Evolutionary conservation across 2,329 filamentous ascomycete species (phyloP).

Genomic region (Penicillium sp.): DNA sequence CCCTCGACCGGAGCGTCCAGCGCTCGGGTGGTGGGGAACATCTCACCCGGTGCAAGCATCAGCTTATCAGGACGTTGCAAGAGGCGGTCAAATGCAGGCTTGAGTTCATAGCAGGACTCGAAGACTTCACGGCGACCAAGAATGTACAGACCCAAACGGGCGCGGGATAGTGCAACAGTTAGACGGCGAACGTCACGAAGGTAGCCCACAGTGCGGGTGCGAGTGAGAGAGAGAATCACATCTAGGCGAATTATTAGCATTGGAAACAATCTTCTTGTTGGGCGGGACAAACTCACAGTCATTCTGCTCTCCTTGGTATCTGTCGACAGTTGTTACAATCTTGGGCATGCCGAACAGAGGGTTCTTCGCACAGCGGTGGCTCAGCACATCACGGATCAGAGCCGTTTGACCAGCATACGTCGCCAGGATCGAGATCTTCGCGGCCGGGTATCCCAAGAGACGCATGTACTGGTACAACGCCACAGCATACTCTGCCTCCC

Average conservation of each 20-base stretch:
- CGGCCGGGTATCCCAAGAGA: constrained; percentile 85
- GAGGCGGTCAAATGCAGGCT: constrained; percentile 81
- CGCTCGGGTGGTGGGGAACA: constrained; percentile 73
- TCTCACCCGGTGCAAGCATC: constrained; percentile 79
- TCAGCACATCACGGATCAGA: constrained; percentile 84
- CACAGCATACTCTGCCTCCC: constrained; percentile 95
- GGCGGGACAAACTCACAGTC: constrained; percentile 72
- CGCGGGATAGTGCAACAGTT: constrained; percentile 92
- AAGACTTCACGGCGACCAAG: constrained; percentile 88
- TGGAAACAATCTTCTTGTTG: neutral
- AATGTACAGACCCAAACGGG: constrained; percentile 88
- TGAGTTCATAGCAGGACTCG: constrained; percentile 84
- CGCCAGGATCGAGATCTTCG: constrained; percentile 83
- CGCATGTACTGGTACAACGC: constrained; percentile 98
- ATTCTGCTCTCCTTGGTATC: constrained; percentile 99
- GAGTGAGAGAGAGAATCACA: constrained; percentile 89
- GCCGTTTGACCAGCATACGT: constrained; percentile 93
- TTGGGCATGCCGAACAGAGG: constrained; percentile 86
- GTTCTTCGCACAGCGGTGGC: constrained; percentile 81
- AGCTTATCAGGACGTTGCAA: constrained; percentile 81
- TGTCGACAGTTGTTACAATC: constrained; percentile 93
- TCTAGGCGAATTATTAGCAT: constrained; percentile 60
- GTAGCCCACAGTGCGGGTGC: constrained; percentile 88
- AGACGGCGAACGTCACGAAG: constrained; percentile 90
- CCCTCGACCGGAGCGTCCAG: constrained; percentile 56